Percentiles rank a stretch among this genome's conserved stretches.
Conservation (phyloP, 2,329 filamentous ascomycete genomes). For the Aspergillus bombycis region DNA sequence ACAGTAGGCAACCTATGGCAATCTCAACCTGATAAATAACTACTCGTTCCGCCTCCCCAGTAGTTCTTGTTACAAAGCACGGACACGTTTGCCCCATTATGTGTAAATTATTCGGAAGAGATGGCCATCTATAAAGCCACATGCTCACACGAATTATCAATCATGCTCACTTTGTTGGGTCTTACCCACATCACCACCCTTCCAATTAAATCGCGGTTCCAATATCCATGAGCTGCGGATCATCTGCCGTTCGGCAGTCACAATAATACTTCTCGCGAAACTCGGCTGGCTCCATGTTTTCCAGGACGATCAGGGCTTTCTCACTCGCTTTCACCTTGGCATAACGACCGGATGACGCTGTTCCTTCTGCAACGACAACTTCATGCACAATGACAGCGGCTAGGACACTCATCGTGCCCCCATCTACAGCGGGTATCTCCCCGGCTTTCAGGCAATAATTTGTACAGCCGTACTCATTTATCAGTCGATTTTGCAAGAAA, state of each 20-base stretch:
- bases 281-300: constrained; percentile 56
- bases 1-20: too few species aligned
- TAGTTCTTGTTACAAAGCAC: not conserved
- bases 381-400: constrained; percentile 79
- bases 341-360: constrained; percentile 68
- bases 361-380: constrained; percentile 63
- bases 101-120: not conserved
- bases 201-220: constrained; percentile 34
- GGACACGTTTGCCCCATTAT: not conserved
- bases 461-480: constrained; percentile 66
- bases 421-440: constrained; percentile 49
- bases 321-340: constrained; percentile 65
- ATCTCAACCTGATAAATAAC: too few species aligned
- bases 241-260: constrained; percentile 53
- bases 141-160: not conserved
- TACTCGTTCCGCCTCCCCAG: not conserved
- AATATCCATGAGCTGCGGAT: constrained; percentile 19
- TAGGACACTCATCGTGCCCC: constrained; percentile 57
- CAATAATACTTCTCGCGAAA: constrained; percentile 67
- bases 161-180: not conserved
- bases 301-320: constrained; percentile 45
- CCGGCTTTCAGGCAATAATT: constrained; percentile 55
- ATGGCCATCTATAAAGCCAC: too few species aligned
- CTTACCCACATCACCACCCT: not conserved
- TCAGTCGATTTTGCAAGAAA: constrained; percentile 66